Evolutionary conservation across 1,139 yeast species (phyloP).

Genomic region (Chernovozyma sophiae-reginae): DNA sequence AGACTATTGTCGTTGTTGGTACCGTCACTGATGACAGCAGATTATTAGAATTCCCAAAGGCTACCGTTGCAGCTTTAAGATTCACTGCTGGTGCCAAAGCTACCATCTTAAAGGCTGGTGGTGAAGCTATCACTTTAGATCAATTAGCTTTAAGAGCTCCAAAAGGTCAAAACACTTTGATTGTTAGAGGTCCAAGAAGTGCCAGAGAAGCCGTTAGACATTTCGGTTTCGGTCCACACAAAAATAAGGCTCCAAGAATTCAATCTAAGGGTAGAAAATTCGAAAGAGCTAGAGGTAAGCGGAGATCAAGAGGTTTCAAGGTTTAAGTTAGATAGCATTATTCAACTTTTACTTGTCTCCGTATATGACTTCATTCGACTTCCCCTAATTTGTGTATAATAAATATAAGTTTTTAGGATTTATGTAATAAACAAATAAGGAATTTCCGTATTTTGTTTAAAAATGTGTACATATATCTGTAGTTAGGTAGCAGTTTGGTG

Average conservation of each 20-base stretch:
- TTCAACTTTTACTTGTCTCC: slow-evolving; percentile 1
- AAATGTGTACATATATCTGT: too few species aligned
- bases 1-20: slow-evolving; percentile 97
- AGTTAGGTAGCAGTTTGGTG: too few species aligned
- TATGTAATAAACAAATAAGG: slow-evolving; percentile 1
- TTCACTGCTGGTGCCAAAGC: slow-evolving; percentile 99
- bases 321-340: slow-evolving; percentile 58
- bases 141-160: slow-evolving; percentile 99
- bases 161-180: slow-evolving; percentile 97
- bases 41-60: slow-evolving; percentile 90
- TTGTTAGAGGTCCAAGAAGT: slow-evolving; percentile 98
- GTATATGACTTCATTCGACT: not conserved
- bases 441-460: too few species aligned
- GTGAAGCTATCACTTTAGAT: slow-evolving; percentile 98
- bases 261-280: slow-evolving; percentile 97
- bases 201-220: slow-evolving; percentile 99
- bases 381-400: slow-evolving; percentile 5
- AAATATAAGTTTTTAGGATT: slow-evolving; percentile 5
- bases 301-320: slow-evolving; percentile 99
- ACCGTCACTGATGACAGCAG: slow-evolving; percentile 98
- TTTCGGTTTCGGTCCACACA: slow-evolving; percentile 99
- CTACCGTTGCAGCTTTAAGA: slow-evolving; percentile 98
- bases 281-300: slow-evolving; percentile 99
- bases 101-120: slow-evolving; percentile 96
- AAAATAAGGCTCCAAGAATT: slow-evolving; percentile 99